These are phyloP conservation scores for Coemansia sp. DNA, from an alignment of 192 early-diverging fungal genomes.

Conservation along the genomic window DNA sequence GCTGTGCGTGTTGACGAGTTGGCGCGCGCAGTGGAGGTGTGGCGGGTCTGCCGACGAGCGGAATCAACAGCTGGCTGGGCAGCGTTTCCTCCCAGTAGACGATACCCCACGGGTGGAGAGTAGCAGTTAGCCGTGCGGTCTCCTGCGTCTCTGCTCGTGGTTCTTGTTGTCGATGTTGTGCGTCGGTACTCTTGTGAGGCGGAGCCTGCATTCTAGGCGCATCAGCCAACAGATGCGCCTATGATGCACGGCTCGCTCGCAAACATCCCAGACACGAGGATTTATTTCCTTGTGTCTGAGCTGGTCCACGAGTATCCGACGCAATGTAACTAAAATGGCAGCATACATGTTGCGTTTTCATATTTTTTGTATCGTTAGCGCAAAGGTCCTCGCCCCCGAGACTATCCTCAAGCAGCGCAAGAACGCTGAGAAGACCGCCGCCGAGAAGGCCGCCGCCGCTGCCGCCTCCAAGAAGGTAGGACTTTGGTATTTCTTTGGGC, in stretches of 20 bases:
- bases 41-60: constrained; percentile 3
- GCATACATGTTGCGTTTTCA: background rate
- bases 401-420: constrained; percentile 85
- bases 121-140: background rate
- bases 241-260: constrained; percentile 46
- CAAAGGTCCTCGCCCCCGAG: constrained; percentile 78
- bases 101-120: background rate
- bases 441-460: constrained; percentile 52
- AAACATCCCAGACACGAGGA: constrained; percentile 3
- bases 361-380: constrained; percentile 29
- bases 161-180: constrained; percentile 1
- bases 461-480: constrained; percentile 47
- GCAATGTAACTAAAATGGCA: constrained; percentile 7
- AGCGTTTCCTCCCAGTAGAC: constrained; percentile 1
- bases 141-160: no score
- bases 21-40: background rate
- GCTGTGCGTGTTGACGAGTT: no score
- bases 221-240: background rate
- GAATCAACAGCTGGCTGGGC: background rate
- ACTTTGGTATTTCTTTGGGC: constrained; percentile 20
- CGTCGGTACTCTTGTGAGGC: constrained; percentile 43
- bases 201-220: constrained; percentile 20
- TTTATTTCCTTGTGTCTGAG: background rate
- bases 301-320: constrained; percentile 43
- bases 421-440: constrained; percentile 67